A percentile compares a stretch with the other conserved stretches of the same genome.
Evolutionary conservation across 1,284 basidiomycete genomes (phyloP).

Genomic region (Porogramme epimiltina): DNA sequence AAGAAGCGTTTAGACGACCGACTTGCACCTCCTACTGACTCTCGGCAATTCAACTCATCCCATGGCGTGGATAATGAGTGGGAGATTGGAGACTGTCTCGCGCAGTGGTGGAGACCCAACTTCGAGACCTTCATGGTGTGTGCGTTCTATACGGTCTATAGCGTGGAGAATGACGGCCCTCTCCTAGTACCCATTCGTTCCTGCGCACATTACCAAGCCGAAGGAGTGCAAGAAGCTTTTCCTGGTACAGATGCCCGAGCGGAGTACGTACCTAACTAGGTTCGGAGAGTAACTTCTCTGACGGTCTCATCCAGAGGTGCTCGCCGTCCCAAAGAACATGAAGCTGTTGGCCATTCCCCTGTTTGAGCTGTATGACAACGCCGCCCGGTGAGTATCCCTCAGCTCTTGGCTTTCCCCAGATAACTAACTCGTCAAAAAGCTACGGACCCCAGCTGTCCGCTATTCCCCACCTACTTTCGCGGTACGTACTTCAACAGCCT

Average conservation of each 20-base stretch:
- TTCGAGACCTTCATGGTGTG: conserved; percentile 98
- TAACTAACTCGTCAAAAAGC: conserved; percentile 32
- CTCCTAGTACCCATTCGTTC: conserved; percentile 91
- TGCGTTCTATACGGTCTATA: not conserved
- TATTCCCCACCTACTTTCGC: conserved; percentile 90
- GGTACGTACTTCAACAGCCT: conserved; percentile 51
- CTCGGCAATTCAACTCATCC: conserved; percentile 67
- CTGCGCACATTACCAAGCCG: conserved; percentile 95
- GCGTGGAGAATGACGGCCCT: not conserved
- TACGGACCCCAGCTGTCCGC: conserved; percentile 94
- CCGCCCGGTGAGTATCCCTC: conserved; percentile 67
- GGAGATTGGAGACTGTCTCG: conserved; percentile 93
- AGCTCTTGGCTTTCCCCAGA: not conserved
- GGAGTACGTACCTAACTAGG: conserved; percentile 78
- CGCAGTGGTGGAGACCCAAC: conserved; percentile 97
- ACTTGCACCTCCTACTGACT: conserved; percentile 73
- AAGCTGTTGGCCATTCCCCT: conserved; percentile 95
- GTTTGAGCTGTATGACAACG: conserved; percentile 97
- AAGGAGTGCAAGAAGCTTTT: conserved; percentile 98
- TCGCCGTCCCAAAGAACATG: conserved; percentile 98
- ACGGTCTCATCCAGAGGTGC: conserved; percentile 65
- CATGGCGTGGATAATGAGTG: conserved; percentile 86
- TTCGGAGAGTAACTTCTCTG: not conserved
- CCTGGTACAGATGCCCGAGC: conserved; percentile 92
- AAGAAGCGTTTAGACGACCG: conserved; percentile 87